phyloP scores from a whole-genome alignment of 23 red algal genomes.

The Agarophyton chilense region DNA sequence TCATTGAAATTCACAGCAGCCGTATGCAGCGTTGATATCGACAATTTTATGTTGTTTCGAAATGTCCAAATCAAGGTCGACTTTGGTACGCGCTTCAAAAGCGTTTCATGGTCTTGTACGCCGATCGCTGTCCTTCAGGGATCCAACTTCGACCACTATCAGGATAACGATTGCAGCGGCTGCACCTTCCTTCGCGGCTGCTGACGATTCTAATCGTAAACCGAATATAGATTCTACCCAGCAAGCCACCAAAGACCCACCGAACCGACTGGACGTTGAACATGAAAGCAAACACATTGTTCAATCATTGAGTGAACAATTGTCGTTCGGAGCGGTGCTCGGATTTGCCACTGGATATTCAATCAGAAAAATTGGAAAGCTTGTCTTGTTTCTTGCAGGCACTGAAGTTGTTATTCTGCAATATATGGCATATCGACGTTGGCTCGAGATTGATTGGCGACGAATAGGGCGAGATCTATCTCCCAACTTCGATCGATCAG shows the following conservation, averaged over 20 bases:
- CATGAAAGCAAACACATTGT: neutral
- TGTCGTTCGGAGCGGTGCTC: constrained; percentile 74
- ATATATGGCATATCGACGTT: constrained; percentile 80
- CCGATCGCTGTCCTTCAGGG: neutral
- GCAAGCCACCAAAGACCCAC: neutral
- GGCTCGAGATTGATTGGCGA: constrained; percentile 78
- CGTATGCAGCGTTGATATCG: neutral
- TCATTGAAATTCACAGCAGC: no score
- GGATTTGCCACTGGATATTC: constrained; percentile 82
- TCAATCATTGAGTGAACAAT: constrained; percentile 71
- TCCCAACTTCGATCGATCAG: constrained; percentile 38
- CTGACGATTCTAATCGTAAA: neutral
- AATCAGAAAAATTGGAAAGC: constrained; percentile 62
- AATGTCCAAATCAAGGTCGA: neutral
- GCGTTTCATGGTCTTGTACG: neutral
- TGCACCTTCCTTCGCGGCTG: neutral
- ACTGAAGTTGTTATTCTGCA: constrained; percentile 82
- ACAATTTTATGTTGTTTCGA: neutral
- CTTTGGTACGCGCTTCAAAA: neutral
- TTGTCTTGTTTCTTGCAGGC: constrained; percentile 69
- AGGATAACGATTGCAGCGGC: neutral
- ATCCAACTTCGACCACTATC: neutral
- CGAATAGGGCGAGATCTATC: constrained; percentile 50
- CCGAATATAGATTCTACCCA: neutral
- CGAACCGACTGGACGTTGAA: neutral